Conservation (phyloP, 805 yeast species). For the Suhomyces faveliae region DNA sequence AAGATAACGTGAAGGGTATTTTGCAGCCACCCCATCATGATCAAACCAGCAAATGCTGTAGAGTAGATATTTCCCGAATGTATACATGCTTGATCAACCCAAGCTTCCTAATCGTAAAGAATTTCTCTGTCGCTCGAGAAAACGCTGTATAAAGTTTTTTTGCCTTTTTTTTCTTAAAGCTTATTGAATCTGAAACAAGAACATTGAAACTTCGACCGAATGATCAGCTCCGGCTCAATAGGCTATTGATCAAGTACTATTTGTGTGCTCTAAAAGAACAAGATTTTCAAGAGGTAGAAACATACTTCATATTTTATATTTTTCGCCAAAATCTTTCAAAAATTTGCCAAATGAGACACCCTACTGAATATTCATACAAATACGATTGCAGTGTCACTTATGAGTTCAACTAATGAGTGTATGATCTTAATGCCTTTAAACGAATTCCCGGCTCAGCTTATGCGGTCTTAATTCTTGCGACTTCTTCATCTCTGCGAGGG, state of each 20-base stretch:
- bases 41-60: background rate
- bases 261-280: background rate
- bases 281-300: background rate
- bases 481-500: background rate
- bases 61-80: background rate
- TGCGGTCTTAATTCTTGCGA: background rate
- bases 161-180: no score
- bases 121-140: no score
- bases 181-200: background rate
- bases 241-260: background rate
- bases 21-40: background rate
- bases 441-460: no score
- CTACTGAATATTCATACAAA: no score
- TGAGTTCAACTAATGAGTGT: no score
- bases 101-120: no score
- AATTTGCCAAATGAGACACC: background rate
- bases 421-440: no score
- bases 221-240: background rate
- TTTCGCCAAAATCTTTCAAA: background rate
- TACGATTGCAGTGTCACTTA: no score
- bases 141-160: no score
- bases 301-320: background rate
- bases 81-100: background rate
- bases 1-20: background rate
- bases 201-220: background rate